Base-by-base conservation (phyloP, 768 basidiomycete genomes). In the Kondoa subrosea region DNA sequence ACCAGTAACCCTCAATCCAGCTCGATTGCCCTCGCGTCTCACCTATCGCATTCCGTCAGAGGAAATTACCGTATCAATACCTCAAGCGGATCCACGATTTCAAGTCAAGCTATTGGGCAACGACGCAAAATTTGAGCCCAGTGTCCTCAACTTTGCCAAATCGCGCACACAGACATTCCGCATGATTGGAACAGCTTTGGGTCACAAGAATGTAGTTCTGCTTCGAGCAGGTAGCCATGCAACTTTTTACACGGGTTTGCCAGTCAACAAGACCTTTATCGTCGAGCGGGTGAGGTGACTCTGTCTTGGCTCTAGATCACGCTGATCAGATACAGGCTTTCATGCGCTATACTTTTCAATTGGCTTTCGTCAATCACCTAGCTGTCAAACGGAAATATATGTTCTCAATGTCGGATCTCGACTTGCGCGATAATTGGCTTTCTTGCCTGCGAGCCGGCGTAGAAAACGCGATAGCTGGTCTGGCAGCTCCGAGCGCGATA, bases 311-410 rank as follows among this genome's bases (percentile, higher is more conserved):
- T 64, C 34, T 8, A 32, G 17, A 32, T 31, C 40, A 4, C 63
- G 8, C 29, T 32, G 27, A 56, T n/a, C 69, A 14, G 60, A 73
- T 74, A 58, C 66, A 76, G n/a, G 85, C 89, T 0, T 96, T 96
- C 79, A 96, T 96, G 93, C 84, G 86, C 68, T 88, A 96, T 75
- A 95, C 92, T 0, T 92, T 97, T 81, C 89, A 95, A 76, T 78
- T 96, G 34, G 85, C 90, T 1, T 96, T 97, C 79, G 85, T 74
- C 34, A 78, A 75, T 66, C 78, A 78, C 64, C 75, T 80, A 33
- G 84, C 85, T 32, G 68, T 79, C 66, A 88, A 87, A 62, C 34
- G 91, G 72, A 85, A 86, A 74, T 97, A 97, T 78, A 91, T 95
- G 85, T 96, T 95, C 80, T 91, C 88, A 70, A 85, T 95, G 57